phyloP scores from a whole-genome alignment of 768 basidiomycete species.

The Tricholoma saponaceum region DNA sequence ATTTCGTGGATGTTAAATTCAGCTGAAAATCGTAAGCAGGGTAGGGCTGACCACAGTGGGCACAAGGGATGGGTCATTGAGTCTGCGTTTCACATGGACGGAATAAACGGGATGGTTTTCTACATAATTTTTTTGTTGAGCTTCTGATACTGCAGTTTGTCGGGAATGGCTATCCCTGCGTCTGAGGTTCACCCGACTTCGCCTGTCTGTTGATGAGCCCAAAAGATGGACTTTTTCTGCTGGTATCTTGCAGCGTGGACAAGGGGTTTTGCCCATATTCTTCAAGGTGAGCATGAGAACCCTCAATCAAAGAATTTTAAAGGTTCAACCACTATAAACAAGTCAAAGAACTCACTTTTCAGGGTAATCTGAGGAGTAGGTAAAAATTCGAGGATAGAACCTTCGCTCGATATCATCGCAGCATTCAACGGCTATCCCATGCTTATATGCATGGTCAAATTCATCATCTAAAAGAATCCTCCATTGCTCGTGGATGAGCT shows the following conservation, averaged over 20 bases:
- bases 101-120: background rate
- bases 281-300: constrained; percentile 27
- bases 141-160: background rate
- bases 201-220: constrained; percentile 17
- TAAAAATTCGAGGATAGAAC: constrained; percentile 24
- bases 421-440: constrained; percentile 12
- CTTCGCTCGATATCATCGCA: background rate
- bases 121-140: constrained; percentile 5
- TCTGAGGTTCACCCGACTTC: background rate
- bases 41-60: constrained; percentile 6
- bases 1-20: background rate
- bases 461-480: background rate
- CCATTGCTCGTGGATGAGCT: constrained; percentile 1
- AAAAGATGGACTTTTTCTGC: constrained; percentile 17
- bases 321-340: background rate
- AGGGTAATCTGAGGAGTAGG: constrained; percentile 32
- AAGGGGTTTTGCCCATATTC: constrained; percentile 27
- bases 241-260: constrained; percentile 28
- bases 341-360: constrained; percentile 26
- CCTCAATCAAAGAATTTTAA: constrained; percentile 10
- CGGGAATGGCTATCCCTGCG: background rate
- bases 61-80: constrained; percentile 7
- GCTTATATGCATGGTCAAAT: constrained; percentile 14
- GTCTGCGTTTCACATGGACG: constrained; percentile 2
- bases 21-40: background rate